These are phyloP conservation scores for Funneliformis mosseae DNA, from an alignment of 192 early-diverging fungal species.

Conservation along the genomic window DNA sequence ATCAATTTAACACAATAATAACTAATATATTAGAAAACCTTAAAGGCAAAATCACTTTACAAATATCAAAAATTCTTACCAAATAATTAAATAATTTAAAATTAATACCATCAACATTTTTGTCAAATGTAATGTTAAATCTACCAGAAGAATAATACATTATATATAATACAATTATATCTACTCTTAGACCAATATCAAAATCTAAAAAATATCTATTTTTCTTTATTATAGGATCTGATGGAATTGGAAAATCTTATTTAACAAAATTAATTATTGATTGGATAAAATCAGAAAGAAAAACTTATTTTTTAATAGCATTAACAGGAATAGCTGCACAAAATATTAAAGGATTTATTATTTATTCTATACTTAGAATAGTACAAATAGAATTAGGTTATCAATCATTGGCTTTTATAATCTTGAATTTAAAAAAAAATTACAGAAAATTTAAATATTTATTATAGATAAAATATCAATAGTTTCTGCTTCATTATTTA, in stretches of 20 bases:
- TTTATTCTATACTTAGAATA: neutral
- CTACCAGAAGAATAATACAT: neutral
- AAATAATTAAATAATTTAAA: neutral
- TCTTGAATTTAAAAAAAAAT: neutral
- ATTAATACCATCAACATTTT: neutral
- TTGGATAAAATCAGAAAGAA: too few species aligned
- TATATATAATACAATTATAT: neutral
- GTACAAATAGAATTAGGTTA: neutral
- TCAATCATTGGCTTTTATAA: neutral
- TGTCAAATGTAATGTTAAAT: neutral
- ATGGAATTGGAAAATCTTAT: neutral
- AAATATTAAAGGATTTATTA: too few species aligned
- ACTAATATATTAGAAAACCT: neutral
- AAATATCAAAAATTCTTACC: neutral
- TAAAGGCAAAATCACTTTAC: too few species aligned
- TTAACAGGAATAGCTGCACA: too few species aligned
- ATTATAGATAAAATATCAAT: neutral
- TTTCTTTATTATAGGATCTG: neutral
- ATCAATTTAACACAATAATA: neutral
- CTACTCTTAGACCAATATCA: neutral
- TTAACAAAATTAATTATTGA: neutral
- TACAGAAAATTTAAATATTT: neutral
- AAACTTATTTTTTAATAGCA: too few species aligned
- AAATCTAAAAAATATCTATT: neutral
- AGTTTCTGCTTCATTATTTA: neutral